These are phyloP conservation scores for Penicillium corylophilum DNA, from an alignment of 2,329 filamentous ascomycete genomes.

Conservation along the genomic window DNA sequence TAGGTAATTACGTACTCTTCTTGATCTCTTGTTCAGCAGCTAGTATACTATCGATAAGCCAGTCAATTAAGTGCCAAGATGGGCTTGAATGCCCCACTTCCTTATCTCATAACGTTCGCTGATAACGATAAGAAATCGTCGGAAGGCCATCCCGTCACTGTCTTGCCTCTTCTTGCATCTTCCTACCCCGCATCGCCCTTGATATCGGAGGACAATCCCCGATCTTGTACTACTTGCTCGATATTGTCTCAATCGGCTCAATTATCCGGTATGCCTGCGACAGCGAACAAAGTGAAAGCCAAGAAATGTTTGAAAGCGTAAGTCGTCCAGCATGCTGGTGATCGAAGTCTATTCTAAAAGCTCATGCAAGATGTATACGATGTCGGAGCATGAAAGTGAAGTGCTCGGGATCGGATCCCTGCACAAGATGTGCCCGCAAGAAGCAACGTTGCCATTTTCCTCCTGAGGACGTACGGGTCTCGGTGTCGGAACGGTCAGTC, in stretches of 20 bases:
- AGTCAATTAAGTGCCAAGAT: no score
- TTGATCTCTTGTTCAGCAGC: no score
- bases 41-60: no score
- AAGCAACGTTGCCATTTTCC: conserved; percentile 24
- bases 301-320: conserved; percentile 25
- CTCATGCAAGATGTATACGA: conserved; percentile 21
- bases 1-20: no score
- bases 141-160: conserved; percentile 16
- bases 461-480: conserved; percentile 22
- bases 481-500: conserved; percentile 24
- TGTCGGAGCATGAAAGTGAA: conserved; percentile 32
- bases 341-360: neutral
- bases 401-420: conserved; percentile 27
- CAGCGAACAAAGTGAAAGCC: conserved; percentile 8
- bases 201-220: conserved; percentile 18
- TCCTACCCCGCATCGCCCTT: conserved; percentile 10
- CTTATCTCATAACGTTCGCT: neutral
- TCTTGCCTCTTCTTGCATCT: neutral
- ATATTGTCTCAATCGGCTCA: neutral
- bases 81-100: neutral
- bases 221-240: neutral
- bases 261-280: conserved; percentile 14
- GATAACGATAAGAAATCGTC: conserved; percentile 21
- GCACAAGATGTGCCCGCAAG: conserved; percentile 24
- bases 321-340: conserved; percentile 2